Base-by-base conservation (phyloP, 441 rosid species). In the Euphorbia celastroides region DNA sequence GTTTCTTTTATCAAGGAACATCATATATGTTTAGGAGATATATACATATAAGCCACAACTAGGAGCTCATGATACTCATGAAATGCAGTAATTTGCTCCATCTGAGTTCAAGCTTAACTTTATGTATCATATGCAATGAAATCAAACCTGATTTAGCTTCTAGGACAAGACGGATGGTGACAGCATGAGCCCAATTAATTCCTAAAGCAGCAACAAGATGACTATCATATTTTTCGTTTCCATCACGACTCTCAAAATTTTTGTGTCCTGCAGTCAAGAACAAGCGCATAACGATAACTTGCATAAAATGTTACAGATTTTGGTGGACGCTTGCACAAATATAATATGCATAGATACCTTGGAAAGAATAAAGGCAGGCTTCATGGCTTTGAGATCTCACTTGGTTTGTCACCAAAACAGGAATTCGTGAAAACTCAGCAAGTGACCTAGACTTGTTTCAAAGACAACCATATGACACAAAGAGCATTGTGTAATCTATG, bases 111-210 rank as follows among this genome's bases (percentile, higher is more conserved):
- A 48, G 31, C 55, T 26, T 42, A 57, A 48, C 2, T 59, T 56
- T 38, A 31, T n/a, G 50, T n/a, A 32, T 57, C 14, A 32, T 51
- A 64, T 61, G 59, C 42, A 41, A 57, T 42, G 59, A 44, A 44
- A 3, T 17, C 69, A 32, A 57, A 79, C 98, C 98, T 82, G 88
- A 86, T 71, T 78, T 88, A 67, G 84, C 72, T 79, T 90, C 98
- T 55, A 93, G 85, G 72, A 88, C 83, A 54, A 88, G 79, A 46
- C 96, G 88, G 50, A 81, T 79, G 65, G 92, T 90, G 71, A 90
- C 93, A 65, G 98, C 84, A 77, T 92, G 98, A 54, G 98, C 92
- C 96, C 98, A 92, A n/a, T 87, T 79, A 70, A 88, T 76, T 25
- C 97, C 97, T 62, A 88, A 67, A 67, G 96, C 96, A 67, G 98